Base-by-base conservation (phyloP, 106 monocot genomes). In the Phalaenopsis equestris region DNA sequence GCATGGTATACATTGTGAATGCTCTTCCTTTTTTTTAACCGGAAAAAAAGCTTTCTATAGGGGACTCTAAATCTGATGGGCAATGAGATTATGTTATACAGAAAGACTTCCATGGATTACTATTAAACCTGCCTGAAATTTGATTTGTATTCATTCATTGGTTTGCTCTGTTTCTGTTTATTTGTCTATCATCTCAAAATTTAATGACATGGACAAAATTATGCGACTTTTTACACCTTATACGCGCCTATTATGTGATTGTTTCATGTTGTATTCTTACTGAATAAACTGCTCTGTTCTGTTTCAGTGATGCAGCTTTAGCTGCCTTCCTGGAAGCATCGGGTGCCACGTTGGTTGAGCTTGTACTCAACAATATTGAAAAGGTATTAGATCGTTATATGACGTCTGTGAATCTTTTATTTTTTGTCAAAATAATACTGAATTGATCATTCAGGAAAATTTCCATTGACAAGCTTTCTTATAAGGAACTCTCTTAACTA, bases 291-390 rank as follows among this genome's bases (percentile, higher is more conserved):
- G 30, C 70, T 48, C 41, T 79, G 12, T 64, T 17, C 42, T 52
- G 4, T 84, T 72, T 37, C 86, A 96, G 96, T 83, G 96, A 96
- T 81, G 87, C 90, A 88, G 93, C 89, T 79, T 67, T 93, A 80
- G 91, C 90, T 70, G 91, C 88, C 75, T 90, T 90, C 38, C 24
- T 96, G 72, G 90, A 90, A 82, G 81, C 84, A 46, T 90, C 93
- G 81, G 96, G 96, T 80, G 80, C 75, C 24, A 84, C 85, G 56
- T 81, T 96, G 48, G 43, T 46, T 76, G 93, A 91, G 68, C 93
- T 96, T 75, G 88, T 88, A 49, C 75, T 96, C 39, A 96, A 93
- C 47, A 88, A 85, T 79, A 57, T 96, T 73, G 67, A 65, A 80
- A 85, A 90, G 93, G 96, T 96, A 81, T 37, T 42, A 73, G 14